Base-by-base conservation (phyloP, 2,329 filamentous ascomycete genomes). In the Ceratocystis huliohia region DNA sequence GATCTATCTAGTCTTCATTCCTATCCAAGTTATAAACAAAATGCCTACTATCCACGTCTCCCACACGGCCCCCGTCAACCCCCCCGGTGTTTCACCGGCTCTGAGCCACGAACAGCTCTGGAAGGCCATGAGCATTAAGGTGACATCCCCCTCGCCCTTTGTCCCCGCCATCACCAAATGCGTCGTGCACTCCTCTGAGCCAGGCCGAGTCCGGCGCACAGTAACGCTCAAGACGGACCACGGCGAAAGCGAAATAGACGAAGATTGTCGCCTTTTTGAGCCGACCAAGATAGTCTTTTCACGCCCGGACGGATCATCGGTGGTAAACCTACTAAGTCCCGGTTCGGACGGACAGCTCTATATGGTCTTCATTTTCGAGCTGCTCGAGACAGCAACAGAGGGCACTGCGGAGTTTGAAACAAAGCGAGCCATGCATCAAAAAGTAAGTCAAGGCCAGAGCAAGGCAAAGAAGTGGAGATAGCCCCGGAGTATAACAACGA, bases 361-460 rank as follows among this genome's bases (percentile, higher is more conserved):
- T 59, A 68, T 76, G 70, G 75, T 74, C 13, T 75, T 74, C 67
- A 68, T 71, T 1, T 76, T 76, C 69, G 70, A 72, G 30, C 74
- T 74, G 73, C 69, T 69, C 63, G 67, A 72, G 64, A 63, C 69
- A 6, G 70, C 66, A 1, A 69, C 64, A 59, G 66, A 64, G 61
- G 72, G 71, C 48, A 70, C 69, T 33, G 69, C 70, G 22, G 70
- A 70, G 37, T 70, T 68, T 20, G 50, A 44, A 61, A 69, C 63
- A 41, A 63, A 71, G 62, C 66, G 70, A 69, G 71, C 57, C 4
- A 59, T 22, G 66, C 70, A 71, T 64, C 68, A 70, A 62, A 67
- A 71, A 69, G 73, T 72, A 61, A 69, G 70, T 67, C n/a, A 65
- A 37, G 7, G 37, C 37, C 48, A 50, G 46, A 5, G 46, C 17